Conservation (phyloP, 83 land plant genomes). For the Picea mariana region DNA sequence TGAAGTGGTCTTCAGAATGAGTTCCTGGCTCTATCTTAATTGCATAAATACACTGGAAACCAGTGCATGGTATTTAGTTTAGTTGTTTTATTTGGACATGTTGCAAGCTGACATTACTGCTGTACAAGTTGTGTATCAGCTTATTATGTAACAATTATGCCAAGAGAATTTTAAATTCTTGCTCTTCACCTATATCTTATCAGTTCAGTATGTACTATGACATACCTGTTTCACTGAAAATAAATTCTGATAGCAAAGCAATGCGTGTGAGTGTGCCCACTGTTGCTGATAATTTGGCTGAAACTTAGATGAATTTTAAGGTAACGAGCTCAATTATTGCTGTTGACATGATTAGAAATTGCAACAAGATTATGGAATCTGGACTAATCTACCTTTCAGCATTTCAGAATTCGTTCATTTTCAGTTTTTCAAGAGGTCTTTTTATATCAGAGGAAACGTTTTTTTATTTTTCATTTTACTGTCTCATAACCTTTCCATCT, state of each 20-base stretch:
- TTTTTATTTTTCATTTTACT: slow-evolving; percentile 3
- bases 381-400: not conserved
- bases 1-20: too few relatives aligned
- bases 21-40: too few relatives aligned
- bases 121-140: not conserved
- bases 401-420: not conserved
- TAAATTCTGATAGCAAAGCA: not conserved
- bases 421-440: not conserved
- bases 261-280: not conserved
- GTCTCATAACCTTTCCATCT: not conserved
- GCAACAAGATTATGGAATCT: not conserved
- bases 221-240: not conserved
- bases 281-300: not conserved
- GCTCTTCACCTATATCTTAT: not conserved
- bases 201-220: not conserved
- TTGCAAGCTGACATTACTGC: too few relatives aligned
- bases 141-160: not conserved
- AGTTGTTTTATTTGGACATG: too few relatives aligned
- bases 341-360: not conserved
- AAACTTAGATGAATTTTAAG: not conserved
- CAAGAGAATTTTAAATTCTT: not conserved
- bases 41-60: too few relatives aligned
- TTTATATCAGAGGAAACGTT: not conserved
- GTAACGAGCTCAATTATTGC: not conserved
- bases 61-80: too few relatives aligned